Conservation (phyloP, 1,284 basidiomycete species). For the Rhizoctonia solani region DNA sequence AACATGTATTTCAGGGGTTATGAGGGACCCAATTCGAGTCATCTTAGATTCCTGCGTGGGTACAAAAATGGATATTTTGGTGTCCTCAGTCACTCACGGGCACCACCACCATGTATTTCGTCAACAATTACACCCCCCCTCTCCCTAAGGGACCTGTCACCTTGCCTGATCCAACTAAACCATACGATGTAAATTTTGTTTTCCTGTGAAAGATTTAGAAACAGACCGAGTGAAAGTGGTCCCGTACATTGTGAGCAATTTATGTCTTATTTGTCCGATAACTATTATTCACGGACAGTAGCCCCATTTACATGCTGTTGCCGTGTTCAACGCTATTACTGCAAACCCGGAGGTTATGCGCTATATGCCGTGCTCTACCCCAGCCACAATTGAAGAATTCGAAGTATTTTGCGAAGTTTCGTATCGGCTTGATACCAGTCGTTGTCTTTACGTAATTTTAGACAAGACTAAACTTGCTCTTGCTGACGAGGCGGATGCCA, state of each 20-base stretch:
- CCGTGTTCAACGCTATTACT: conserved; percentile 17
- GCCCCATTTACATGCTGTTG: conserved; percentile 15
- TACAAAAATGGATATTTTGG: too few species aligned
- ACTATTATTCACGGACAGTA: conserved; percentile 12
- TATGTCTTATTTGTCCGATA: not conserved
- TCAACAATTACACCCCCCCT: conserved; percentile 22
- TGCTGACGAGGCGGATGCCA: not conserved
- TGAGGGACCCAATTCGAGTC: not conserved
- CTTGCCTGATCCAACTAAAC: conserved; percentile 19
- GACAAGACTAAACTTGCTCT: conserved; percentile 34
- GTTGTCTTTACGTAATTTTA: conserved; percentile 40
- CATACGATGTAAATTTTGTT: conserved; percentile 36
- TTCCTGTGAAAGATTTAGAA: conserved; percentile 34
- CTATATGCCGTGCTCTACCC: conserved; percentile 14
- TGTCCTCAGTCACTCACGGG: not conserved
- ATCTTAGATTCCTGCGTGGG: not conserved
- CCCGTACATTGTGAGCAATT: conserved; percentile 36
- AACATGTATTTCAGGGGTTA: not conserved
- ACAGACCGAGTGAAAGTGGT: conserved; percentile 37
- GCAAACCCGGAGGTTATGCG: conserved; percentile 36
- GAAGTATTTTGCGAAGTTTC: conserved; percentile 13
- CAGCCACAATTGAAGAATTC: conserved; percentile 1
- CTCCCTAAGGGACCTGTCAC: not conserved
- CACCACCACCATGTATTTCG: conserved; percentile 4
- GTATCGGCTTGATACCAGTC: conserved; percentile 29